Base-by-base conservation (phyloP, 2,329 filamentous ascomycete genomes). In the Talaromyces islandicus region DNA sequence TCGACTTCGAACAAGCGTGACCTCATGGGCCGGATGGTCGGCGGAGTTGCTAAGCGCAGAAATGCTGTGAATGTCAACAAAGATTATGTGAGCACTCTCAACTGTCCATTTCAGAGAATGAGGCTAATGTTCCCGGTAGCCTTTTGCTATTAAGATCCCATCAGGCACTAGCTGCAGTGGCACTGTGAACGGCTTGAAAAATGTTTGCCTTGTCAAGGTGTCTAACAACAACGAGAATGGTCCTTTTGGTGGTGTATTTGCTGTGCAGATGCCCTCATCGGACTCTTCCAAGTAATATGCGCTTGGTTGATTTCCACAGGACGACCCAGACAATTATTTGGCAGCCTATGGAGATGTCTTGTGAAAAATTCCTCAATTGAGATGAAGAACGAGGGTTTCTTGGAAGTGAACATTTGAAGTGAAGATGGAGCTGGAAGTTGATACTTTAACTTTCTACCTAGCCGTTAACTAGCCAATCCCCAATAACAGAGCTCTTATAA, bases 121-220 rank as follows among this genome's bases (percentile, higher is more conserved):
- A 46, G 17, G 25, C 51, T 59, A 52, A 54, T 59, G 14, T 29
- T 25, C 21, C 24, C n/a, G 38, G 5, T 56, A 30, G 9, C 10
- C 19, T 52, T 60, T 60, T 32, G 53, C 58, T 27, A 53, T 60
- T n/a, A 29, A 60, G 5, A 56, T 60, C 24, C 58, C 58, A 1
- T 5, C 58, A 21, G 58, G 53, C 7, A 60, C 58, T 7, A 50
- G 52, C 25, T 60, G 58, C 17, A 56, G 43, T 6, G 58, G 58
- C 2, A 60, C 58, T 11, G 55, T 60, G 25, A 60, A 60, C 53
- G 58, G 58, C 27, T 21, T 52, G 21, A 60, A 27, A 38, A 60
- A 60, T 35, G 38, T 60, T 7, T 60, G 58, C 43, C 53, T 60
- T n/a, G 58, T 60, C 41, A 60, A 60, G 58, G 58, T 60, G 4